Evolutionary conservation across 805 yeast species (phyloP).

Genomic region (Suhomyces canberraensis): DNA sequence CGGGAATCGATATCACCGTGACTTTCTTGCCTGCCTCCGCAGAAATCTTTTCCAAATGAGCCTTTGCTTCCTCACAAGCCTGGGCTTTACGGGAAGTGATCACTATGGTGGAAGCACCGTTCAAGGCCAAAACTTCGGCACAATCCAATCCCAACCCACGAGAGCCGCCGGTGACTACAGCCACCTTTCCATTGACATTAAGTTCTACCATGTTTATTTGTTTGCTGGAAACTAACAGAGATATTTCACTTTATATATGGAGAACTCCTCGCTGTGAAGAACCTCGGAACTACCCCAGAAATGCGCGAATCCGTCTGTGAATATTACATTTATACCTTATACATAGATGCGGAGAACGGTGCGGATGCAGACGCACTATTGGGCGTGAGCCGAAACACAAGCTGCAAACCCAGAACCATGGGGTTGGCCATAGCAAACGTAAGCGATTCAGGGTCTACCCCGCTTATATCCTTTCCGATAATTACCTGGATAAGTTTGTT

Average conservation of each 20-base stretch:
- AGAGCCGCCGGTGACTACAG: constrained; percentile 71
- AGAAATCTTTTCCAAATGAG: constrained; percentile 34
- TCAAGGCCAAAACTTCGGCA: constrained; percentile 59
- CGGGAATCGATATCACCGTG: constrained; percentile 45
- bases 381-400: constrained; percentile 42
- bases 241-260: too few relatives aligned
- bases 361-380: not conserved
- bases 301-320: not conserved
- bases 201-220: constrained; percentile 44
- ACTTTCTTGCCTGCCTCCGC: constrained; percentile 29
- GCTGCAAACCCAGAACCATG: constrained; percentile 54
- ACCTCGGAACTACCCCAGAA: not conserved
- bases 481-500: constrained; percentile 62
- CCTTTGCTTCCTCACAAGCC: constrained; percentile 59
- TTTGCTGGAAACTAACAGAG: not conserved
- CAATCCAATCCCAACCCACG: constrained; percentile 70
- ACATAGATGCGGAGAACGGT: not conserved
- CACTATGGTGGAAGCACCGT: constrained; percentile 61
- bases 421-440: constrained; percentile 62
- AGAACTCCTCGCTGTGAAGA: too few relatives aligned
- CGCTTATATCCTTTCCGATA: constrained; percentile 60
- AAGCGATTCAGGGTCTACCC: constrained; percentile 21
- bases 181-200: constrained; percentile 58
- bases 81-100: constrained; percentile 61
- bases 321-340: not conserved